These are phyloP conservation scores for Caryopteris hybrid DNA, from an alignment of 305 asterid species.

Conservation along the genomic window DNA sequence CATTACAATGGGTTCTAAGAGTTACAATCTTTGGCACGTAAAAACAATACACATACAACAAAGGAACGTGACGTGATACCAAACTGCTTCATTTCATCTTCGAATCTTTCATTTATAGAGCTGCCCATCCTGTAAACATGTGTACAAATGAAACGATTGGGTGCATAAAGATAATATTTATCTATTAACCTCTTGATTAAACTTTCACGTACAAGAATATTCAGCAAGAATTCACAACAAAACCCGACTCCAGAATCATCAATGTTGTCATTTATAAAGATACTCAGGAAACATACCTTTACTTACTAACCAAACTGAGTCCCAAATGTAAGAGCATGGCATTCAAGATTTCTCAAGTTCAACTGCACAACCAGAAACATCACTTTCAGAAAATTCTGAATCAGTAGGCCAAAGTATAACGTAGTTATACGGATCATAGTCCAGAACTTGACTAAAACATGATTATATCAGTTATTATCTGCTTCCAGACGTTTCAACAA, in stretches of 20 bases:
- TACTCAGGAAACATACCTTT: constrained; percentile 9
- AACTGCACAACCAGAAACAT: constrained; percentile 47
- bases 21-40: not conserved
- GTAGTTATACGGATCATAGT: not conserved
- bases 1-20: too few species aligned
- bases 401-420: not conserved
- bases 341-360: constrained; percentile 88
- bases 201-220: not conserved
- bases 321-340: constrained; percentile 78
- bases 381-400: not conserved
- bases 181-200: not conserved
- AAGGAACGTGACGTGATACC: not conserved
- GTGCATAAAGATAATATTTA: not conserved
- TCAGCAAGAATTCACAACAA: not conserved
- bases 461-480: not conserved
- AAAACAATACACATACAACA: too few species aligned
- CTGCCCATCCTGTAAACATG: not conserved
- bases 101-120: not conserved
- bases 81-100: not conserved
- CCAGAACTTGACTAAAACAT: not conserved
- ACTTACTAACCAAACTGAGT: constrained; percentile 44
- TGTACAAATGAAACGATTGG: not conserved
- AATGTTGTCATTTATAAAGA: not conserved
- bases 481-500: not conserved
- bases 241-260: not conserved